phyloP scores from a whole-genome alignment of 225 moss, liverwort and hornwort species.

The Marchantia polymorpha region DNA sequence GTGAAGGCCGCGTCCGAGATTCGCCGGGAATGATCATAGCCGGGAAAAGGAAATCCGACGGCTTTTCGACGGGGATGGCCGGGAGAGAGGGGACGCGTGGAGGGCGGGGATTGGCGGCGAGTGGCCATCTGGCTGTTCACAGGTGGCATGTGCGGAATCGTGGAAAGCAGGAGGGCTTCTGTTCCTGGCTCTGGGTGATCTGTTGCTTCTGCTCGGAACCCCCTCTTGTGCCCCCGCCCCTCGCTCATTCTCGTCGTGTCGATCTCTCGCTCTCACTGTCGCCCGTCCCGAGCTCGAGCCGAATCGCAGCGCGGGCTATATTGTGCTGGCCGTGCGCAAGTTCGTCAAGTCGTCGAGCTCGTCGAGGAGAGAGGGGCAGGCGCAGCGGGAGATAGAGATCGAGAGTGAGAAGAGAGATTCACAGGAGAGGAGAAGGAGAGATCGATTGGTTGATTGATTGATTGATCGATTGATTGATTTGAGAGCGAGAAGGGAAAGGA shows the following conservation, averaged over 20 bases:
- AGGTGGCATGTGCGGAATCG: slow-evolving; percentile 8
- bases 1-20: neutral
- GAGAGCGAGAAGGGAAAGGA: neutral
- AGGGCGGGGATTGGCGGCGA: neutral
- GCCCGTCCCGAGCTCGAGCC: neutral
- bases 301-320: neutral
- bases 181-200: too few relatives aligned
- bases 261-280: neutral
- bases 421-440: too few relatives aligned
- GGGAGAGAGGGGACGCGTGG: neutral
- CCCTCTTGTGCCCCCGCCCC: neutral
- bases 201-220: neutral
- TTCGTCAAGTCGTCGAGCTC: too few relatives aligned
- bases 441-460: too few relatives aligned
- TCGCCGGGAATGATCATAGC: neutral
- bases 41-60: neutral
- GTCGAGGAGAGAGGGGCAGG: too few relatives aligned
- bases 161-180: neutral
- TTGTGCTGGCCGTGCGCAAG: too few relatives aligned
- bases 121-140: neutral
- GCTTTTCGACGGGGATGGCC: neutral
- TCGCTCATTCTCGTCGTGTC: neutral
- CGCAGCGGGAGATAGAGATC: too few relatives aligned
- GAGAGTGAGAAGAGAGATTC: too few relatives aligned
- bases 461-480: too few relatives aligned